Percentiles rank a stretch among this genome's conserved stretches.
Evolutionary conservation across 331 rosid genomes (phyloP).

Genomic region (Cucumis variabilis): DNA sequence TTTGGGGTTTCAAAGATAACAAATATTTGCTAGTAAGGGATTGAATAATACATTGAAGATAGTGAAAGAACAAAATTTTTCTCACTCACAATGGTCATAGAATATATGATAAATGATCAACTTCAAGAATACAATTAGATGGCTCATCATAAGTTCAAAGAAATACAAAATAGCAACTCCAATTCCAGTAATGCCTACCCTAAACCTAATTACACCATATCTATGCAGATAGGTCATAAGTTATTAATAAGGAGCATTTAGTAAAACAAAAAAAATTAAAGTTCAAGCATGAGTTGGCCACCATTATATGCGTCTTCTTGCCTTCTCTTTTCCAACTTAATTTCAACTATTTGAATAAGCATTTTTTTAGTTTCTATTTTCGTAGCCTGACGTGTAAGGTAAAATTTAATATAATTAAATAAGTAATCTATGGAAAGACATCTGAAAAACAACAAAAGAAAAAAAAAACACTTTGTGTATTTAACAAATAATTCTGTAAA

Average conservation of each 20-base stretch:
- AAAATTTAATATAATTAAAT: conserved; percentile 18
- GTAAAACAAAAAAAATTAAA: background rate
- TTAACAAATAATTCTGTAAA: too few relatives aligned
- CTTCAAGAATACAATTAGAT: conserved; percentile 28
- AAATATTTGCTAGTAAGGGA: background rate
- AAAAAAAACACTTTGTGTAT: background rate
- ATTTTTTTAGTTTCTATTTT: conserved; percentile 97
- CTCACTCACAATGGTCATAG: background rate
- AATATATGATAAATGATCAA: background rate
- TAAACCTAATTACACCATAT: background rate
- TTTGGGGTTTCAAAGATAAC: too few relatives aligned
- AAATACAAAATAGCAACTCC: background rate
- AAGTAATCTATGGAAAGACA: conserved; percentile 27
- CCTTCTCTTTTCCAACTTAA: conserved; percentile 84
- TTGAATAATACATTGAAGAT: background rate
- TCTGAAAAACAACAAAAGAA: background rate
- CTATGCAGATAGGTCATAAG: background rate
- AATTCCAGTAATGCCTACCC: background rate
- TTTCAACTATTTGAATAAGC: conserved; percentile 97
- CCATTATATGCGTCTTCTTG: conserved; percentile 71
- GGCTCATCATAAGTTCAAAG: conserved; percentile 10
- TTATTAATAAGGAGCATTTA: background rate
- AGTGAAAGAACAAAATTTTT: conserved; percentile 6
- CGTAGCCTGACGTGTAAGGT: conserved; percentile 64
- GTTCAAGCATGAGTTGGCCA: conserved; percentile 16